A percentile compares a stretch with the other conserved stretches of the same genome.
Evolutionary conservation across 2,329 filamentous ascomycete genomes (phyloP).

Genomic region (Microcyclospora tardicrescens): DNA sequence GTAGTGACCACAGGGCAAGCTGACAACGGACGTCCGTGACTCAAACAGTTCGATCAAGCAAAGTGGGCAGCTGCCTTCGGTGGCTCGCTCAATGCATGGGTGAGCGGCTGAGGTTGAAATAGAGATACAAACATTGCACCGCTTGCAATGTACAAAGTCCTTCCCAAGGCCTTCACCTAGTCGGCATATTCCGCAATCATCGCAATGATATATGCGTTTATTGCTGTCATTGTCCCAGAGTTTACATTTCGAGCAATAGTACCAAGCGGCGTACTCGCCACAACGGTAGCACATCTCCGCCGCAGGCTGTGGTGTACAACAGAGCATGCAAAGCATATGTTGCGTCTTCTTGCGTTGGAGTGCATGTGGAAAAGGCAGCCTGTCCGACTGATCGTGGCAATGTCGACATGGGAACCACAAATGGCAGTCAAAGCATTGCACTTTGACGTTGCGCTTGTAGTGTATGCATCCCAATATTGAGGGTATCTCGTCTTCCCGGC

Average conservation of each 20-base stretch:
- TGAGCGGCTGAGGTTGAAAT: slow-evolving; percentile 76
- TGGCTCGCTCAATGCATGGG: slow-evolving; percentile 86
- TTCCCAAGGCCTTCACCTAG: slow-evolving; percentile 84
- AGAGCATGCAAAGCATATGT: slow-evolving; percentile 97
- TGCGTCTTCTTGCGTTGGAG: slow-evolving; percentile 72
- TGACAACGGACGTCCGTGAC: slow-evolving; percentile 74
- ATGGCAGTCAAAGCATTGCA: slow-evolving; percentile 81
- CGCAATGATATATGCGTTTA: slow-evolving; percentile 91
- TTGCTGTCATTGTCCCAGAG: slow-evolving; percentile 88
- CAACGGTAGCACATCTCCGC: slow-evolving; percentile 68
- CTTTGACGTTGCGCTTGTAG: slow-evolving; percentile 89
- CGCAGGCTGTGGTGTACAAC: slow-evolving; percentile 70
- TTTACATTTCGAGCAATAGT: slow-evolving; percentile 91
- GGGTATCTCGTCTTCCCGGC: slow-evolving; percentile 27
- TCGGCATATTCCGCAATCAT: slow-evolving; percentile 89
- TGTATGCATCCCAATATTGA: slow-evolving; percentile 68
- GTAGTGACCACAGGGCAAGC: slow-evolving; percentile 91
- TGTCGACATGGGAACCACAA: slow-evolving; percentile 92
- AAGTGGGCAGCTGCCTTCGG: slow-evolving; percentile 91
- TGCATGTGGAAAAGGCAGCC: slow-evolving; percentile 27
- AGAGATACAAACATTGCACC: slow-evolving; percentile 85
- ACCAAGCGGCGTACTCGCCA: slow-evolving; percentile 64
- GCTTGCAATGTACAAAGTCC: slow-evolving; percentile 98
- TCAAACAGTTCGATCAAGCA: slow-evolving; percentile 96
- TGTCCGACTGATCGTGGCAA: slow-evolving; percentile 84